A percentile compares a stretch with the other conserved stretches of the same genome.
Evolutionary conservation across 164 flowering plant genomes (phyloP).

Genomic region (Piper longum): DNA sequence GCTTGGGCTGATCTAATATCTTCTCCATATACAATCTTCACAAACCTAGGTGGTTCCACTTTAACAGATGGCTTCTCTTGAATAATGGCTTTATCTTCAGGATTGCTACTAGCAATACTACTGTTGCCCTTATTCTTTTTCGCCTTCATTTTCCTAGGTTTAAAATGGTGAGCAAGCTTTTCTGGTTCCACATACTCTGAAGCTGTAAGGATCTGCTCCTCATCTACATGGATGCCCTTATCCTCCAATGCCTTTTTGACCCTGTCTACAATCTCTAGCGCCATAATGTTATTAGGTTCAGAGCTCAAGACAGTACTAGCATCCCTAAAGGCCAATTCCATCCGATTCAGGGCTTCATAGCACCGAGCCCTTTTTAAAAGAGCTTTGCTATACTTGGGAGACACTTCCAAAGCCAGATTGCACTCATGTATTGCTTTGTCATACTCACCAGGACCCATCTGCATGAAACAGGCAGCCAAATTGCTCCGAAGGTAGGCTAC

Average conservation of each 20-base stretch:
- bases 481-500: slow-evolving; percentile 56
- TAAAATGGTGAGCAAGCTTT: slow-evolving; percentile 5
- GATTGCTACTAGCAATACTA: slow-evolving; percentile 14
- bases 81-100: slow-evolving; percentile 48
- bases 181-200: slow-evolving; percentile 30
- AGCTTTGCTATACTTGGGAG: slow-evolving; percentile 76
- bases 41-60: slow-evolving; percentile 38
- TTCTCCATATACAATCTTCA: slow-evolving; percentile 74
- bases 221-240: slow-evolving; percentile 27
- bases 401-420: slow-evolving; percentile 66
- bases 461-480: slow-evolving; percentile 89
- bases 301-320: slow-evolving; percentile 34
- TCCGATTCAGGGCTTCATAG: slow-evolving; percentile 60
- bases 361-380: slow-evolving; percentile 72
- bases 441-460: slow-evolving; percentile 60
- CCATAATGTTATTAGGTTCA: slow-evolving; percentile 64
- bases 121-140: slow-evolving; percentile 23
- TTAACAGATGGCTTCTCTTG: slow-evolving; percentile 28
- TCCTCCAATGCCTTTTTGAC: slow-evolving; percentile 31
- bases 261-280: slow-evolving; percentile 55
- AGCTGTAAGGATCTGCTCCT: slow-evolving; percentile 20
- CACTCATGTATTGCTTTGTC: slow-evolving; percentile 73
- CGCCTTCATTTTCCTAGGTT: slow-evolving; percentile 27
- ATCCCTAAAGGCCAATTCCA: slow-evolving; percentile 68
- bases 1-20: slow-evolving; percentile 82